Conservation (phyloP, 2,329 filamentous ascomycete genomes). For the Colletotrichum godetiae region DNA sequence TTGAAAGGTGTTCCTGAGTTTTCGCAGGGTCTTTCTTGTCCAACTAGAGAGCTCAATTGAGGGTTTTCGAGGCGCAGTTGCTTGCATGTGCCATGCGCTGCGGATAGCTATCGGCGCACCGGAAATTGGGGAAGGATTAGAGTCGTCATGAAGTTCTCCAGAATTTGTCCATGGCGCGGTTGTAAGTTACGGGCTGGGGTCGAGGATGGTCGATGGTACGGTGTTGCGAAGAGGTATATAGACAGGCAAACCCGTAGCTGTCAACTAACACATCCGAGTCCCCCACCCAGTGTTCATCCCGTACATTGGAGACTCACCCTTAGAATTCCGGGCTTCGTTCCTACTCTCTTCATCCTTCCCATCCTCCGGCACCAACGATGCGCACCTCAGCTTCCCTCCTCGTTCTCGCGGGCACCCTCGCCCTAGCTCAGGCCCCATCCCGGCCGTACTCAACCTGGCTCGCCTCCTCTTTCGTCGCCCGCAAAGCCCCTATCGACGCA, state of each 20-base stretch:
- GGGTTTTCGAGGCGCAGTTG: not conserved
- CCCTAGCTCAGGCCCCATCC: not conserved
- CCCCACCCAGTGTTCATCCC: not conserved
- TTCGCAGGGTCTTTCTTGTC: not conserved
- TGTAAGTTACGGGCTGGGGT: not conserved
- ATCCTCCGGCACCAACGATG: not conserved
- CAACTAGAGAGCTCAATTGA: not conserved
- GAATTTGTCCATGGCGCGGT: not conserved
- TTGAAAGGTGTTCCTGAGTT: not conserved
- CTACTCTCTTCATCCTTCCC: not conserved
- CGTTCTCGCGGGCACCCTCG: slow-evolving; percentile 1
- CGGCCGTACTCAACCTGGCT: slow-evolving; percentile 23
- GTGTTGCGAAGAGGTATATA: not conserved
- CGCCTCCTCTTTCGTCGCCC: slow-evolving; percentile 26
- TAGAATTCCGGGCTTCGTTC: no score
- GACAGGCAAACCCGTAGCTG: not conserved
- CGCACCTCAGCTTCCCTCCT: not conserved
- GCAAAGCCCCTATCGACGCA: slow-evolving; percentile 5
- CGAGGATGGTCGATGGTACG: not conserved
- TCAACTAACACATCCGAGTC: not conserved
- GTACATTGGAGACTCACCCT: no score
- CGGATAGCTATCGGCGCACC: not conserved
- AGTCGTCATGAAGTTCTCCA: not conserved
- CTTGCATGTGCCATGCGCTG: not conserved
- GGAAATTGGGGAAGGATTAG: not conserved